Evolutionary conservation across 345 rosid genomes (phyloP), one percentile per base, ranked within the genome.

Genomic region (Streptanthus diversifolius): DNA sequence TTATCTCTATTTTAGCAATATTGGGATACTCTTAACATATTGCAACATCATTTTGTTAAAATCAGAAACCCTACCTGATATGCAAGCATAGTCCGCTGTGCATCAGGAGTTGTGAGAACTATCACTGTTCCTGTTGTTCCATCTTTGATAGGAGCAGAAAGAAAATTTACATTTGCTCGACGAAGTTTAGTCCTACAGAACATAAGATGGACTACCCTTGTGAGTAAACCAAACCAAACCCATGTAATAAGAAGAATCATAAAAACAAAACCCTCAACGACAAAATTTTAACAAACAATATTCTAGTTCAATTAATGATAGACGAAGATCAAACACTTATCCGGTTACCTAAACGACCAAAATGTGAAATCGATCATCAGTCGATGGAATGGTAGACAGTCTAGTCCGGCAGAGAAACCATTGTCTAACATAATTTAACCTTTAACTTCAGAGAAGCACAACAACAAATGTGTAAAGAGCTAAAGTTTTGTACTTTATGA

Each of bases 71-170:
- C 5, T 53, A 93, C 97, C 93, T 83, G 96, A 80, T 93, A 91
- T 1, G 97, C 87, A 82, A 93, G 98, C 98, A 93, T 93, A 17
- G 98, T 85, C 70, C 97, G 89, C 57, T 93, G 97, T 40, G 98
- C 98, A 82, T 91, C 97, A 48, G 95, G 91, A 67, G 98, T 89
- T 22, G 98, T 93, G 45, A 93, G 90, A 80, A 93, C 96, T 54
- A 93, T 93, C 78, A 93, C 98, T 4, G 98, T 91, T 76, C 98
- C 98, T 0, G 97, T 93, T 21, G 98, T 91, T 65, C 96, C 97
- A 73, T 89, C 98, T 79, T 83, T 88, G 64, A 91, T 82, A 27
- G 96, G 89, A 30, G 81, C 84, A 65, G 98, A 93, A 58, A 90
- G 89, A 81, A 91, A 93, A 77, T 83, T 81, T 63, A 91, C 93